These are phyloP conservation scores for Vicia villosa DNA, from an alignment of 306 rosid genomes.

Conservation along the genomic window DNA sequence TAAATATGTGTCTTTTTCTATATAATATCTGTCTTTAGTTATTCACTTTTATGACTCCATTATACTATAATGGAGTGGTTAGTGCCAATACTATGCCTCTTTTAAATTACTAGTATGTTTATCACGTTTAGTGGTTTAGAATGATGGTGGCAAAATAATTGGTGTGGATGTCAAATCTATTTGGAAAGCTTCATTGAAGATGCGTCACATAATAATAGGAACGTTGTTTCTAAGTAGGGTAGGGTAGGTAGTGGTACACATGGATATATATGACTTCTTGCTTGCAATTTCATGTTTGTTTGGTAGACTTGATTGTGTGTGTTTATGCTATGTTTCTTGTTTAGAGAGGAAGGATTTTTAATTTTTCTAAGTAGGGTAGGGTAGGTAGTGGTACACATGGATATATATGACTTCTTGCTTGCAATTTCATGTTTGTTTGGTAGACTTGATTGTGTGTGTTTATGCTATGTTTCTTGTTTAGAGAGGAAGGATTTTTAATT, in stretches of 20 bases:
- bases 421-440: not conserved
- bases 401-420: not conserved
- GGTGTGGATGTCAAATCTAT: constrained; percentile 2
- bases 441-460: not conserved
- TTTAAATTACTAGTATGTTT: no score
- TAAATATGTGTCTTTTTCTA: no score
- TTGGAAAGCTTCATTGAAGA: not conserved
- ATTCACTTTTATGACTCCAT: no score
- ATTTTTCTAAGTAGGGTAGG: not conserved
- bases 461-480: no score
- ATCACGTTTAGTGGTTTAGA: constrained; percentile 29
- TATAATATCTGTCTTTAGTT: no score
- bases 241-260: not conserved
- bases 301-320: not conserved
- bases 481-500: no score
- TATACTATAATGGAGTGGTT: no score
- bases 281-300: not conserved
- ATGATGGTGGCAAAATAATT: constrained; percentile 29
- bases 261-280: not conserved
- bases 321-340: no score
- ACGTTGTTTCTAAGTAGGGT: not conserved
- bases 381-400: not conserved
- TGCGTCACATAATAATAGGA: constrained; percentile 1
- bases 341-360: no score
- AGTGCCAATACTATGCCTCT: no score